Base-by-base conservation (phyloP, 495 filamentous ascomycete species). In the Aspergillus nanangensis region DNA sequence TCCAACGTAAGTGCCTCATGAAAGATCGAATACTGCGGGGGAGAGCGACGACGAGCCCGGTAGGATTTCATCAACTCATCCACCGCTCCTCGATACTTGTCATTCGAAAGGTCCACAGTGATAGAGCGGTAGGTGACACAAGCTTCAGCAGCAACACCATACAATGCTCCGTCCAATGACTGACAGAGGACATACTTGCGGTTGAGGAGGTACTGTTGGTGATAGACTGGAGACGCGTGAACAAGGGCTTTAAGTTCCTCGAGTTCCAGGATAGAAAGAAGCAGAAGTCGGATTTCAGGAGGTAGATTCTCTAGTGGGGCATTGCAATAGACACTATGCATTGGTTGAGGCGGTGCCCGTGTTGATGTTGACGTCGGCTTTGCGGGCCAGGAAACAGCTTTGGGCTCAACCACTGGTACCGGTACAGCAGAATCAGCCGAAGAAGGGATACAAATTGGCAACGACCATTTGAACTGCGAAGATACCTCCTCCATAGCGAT, bases 171-270 rank as follows among this genome's bases (percentile, higher is more conserved):
- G 33, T 47, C 38, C 19, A 57, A 33, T 15, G 20, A 51, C 22
- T 22, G 2, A 24, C 15, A 19, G 7, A 60, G 47, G 0, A 59
- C 19, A 5, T 15, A 14, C 20, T 37, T 35, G 35, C 54, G 52
- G 33, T 57, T 45, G 11, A 54, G 44, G 9, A 48, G 19, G 33
- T 62, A 64, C 34, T 64, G 60, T 34, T 60, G 41, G 32, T 60
- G 42, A 40, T 58, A 66, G 19, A 56, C 45, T 15, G 54, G 62
- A 8, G 56, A 63, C 11, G 58, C 56, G 18, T 32, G 52, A 24
- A 59, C 45, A 8, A 66, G 29, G 17, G 56, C 45, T 4, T 18
- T 18, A 11, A 64, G 47, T 1, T 45, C 49, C 17, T 54, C 34
- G 8, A 57, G 8, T 13, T 54, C 31, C 15, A 48, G 14, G 1